These are phyloP conservation scores for Arthrinium puccinioides DNA, from an alignment of 2,329 filamentous ascomycete genomes.

Conservation along the genomic window DNA sequence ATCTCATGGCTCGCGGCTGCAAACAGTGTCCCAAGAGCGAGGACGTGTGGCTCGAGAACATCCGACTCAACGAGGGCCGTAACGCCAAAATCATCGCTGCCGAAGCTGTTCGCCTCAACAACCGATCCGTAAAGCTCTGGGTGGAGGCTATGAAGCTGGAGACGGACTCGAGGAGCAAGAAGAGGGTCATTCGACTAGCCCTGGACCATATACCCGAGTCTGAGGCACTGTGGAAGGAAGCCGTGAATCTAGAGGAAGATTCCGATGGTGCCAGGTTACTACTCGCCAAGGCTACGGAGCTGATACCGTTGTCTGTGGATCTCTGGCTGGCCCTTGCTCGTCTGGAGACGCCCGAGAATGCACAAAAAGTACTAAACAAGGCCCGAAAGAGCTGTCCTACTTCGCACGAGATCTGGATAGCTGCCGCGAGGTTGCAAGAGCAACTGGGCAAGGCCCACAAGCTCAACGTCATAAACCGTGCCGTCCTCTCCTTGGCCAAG, in stretches of 20 bases:
- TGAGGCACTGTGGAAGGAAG: slow-evolving; percentile 95
- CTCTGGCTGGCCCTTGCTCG: slow-evolving; percentile 91
- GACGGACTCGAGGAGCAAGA: slow-evolving; percentile 73
- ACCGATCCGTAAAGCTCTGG: slow-evolving; percentile 83
- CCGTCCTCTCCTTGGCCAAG: slow-evolving; percentile 77
- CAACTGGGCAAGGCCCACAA: slow-evolving; percentile 72
- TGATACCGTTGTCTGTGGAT: slow-evolving; percentile 89
- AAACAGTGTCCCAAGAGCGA: slow-evolving; percentile 89
- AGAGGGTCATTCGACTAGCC: slow-evolving; percentile 85
- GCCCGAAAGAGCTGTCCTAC: slow-evolving; percentile 90
- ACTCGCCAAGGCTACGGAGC: slow-evolving; percentile 89
- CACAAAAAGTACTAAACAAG: slow-evolving; percentile 90
- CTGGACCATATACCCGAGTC: slow-evolving; percentile 91
- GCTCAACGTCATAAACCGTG: slow-evolving; percentile 91
- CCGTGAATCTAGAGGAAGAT: slow-evolving; percentile 91
- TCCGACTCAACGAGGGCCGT: slow-evolving; percentile 81
- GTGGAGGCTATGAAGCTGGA: slow-evolving; percentile 93
- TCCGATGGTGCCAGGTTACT: slow-evolving; percentile 80
- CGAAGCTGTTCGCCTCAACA: slow-evolving; percentile 86
- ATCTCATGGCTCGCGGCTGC: slow-evolving; percentile 81
- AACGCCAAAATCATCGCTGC: slow-evolving; percentile 96
- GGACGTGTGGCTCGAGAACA: slow-evolving; percentile 94
- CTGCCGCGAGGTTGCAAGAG: slow-evolving; percentile 84
- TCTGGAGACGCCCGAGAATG: slow-evolving; percentile 82
- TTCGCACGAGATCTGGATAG: slow-evolving; percentile 94